Evolutionary conservation across 2,329 filamentous ascomycete species (phyloP).

Genomic region (Monosporascus sp.): DNA sequence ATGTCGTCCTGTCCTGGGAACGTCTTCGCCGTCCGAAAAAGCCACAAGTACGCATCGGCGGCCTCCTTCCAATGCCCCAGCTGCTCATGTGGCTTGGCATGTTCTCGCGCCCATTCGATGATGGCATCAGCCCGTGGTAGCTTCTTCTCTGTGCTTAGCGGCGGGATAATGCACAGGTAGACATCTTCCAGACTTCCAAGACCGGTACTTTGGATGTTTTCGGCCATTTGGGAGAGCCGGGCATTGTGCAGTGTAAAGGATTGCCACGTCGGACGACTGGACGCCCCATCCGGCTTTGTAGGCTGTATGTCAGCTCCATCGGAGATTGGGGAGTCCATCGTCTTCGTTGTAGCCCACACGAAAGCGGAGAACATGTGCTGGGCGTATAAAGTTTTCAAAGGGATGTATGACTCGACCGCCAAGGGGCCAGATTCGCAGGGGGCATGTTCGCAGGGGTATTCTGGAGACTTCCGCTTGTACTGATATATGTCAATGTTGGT

Average conservation of each 20-base stretch:
- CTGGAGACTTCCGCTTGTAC: too few relatives aligned
- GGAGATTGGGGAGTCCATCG: background rate
- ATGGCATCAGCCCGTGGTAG: conserved; percentile 8
- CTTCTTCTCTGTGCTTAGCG: conserved; percentile 12
- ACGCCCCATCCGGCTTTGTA: too few relatives aligned
- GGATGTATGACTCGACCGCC: background rate
- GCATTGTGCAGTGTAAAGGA: conserved; percentile 14
- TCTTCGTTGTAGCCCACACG: conserved; percentile 19
- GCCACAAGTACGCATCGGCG: conserved; percentile 10
- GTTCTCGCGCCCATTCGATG: conserved; percentile 7
- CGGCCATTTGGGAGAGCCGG: conserved; percentile 12
- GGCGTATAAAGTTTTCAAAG: conserved; percentile 12
- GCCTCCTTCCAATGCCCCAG: conserved; percentile 8
- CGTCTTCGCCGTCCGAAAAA: conserved; percentile 1
- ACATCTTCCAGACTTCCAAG: conserved; percentile 18
- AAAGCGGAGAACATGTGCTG: conserved; percentile 25
- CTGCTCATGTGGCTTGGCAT: conserved; percentile 9
- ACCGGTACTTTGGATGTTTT: conserved; percentile 17
- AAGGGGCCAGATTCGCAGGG: too few relatives aligned
- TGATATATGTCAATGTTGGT: too few relatives aligned
- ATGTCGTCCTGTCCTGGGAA: background rate
- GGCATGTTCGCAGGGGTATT: too few relatives aligned
- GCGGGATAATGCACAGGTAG: conserved; percentile 23
- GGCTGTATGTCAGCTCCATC: background rate
- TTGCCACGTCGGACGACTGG: background rate